Percentiles rank a stretch among this genome's conserved stretches.
phyloP scores from a whole-genome alignment of 305 asterid genomes.

The Striga hermonthica region DNA sequence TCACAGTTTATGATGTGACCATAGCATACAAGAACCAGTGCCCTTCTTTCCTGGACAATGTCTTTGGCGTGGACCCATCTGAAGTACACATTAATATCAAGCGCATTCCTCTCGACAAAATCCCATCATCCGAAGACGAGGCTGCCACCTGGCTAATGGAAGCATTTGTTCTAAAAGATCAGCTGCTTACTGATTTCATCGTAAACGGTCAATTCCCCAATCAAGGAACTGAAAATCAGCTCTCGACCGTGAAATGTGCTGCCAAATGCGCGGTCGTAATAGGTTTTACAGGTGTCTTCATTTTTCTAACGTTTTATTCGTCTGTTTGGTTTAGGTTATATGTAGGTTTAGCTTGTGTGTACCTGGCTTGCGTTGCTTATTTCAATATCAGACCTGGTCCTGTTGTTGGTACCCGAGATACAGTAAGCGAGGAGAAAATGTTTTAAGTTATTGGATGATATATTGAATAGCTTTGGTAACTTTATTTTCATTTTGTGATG shows the following conservation, averaged over 20 bases:
- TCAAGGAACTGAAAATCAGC: conserved; percentile 46
- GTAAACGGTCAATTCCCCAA: conserved; percentile 45
- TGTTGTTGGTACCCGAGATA: conserved; percentile 23
- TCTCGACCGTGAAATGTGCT: conserved; percentile 44
- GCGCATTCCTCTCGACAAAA: conserved; percentile 41
- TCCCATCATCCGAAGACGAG: conserved; percentile 37
- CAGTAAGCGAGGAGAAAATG: conserved; percentile 3
- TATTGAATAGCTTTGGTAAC: too few species aligned
- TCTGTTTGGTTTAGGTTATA: conserved; percentile 46
- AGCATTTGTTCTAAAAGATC: conserved; percentile 41
- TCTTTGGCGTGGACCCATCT: conserved; percentile 54
- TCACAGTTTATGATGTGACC: conserved; percentile 55
- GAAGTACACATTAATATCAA: conserved; percentile 56
- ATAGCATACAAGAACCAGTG: conserved; percentile 55
- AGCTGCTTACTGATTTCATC: conserved; percentile 42
- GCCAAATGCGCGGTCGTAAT: conserved; percentile 39
- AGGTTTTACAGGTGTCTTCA: conserved; percentile 38
- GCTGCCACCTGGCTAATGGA: conserved; percentile 44
- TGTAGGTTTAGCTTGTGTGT: conserved; percentile 42
- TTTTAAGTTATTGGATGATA: not conserved
- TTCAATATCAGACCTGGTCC: conserved; percentile 36
- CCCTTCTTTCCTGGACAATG: conserved; percentile 58
- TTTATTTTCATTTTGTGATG: too few species aligned
- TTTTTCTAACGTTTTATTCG: conserved; percentile 38
- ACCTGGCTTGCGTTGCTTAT: conserved; percentile 39